A percentile compares a stretch with the other conserved stretches of the same genome.
phyloP scores from a whole-genome alignment of 768 basidiomycete species.

The Collybia mongolica region DNA sequence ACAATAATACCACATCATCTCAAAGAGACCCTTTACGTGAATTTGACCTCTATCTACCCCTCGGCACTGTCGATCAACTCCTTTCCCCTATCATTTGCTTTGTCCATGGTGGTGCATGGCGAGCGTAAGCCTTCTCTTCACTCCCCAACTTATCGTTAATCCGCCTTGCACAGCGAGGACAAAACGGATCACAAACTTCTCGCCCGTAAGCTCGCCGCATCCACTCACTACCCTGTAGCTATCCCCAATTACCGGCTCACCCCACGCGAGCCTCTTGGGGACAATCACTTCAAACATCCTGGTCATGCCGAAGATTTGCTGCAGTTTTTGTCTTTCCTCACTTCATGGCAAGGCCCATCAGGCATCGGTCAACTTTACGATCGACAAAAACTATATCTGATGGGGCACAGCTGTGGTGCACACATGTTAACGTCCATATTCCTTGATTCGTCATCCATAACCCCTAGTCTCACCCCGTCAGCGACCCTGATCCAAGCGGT shows the following conservation, averaged over 20 bases:
- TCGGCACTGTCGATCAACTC: neutral
- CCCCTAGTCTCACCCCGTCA: conserved; percentile 46
- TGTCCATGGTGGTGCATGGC: conserved; percentile 86
- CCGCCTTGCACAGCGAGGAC: conserved; percentile 54
- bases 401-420: conserved; percentile 82
- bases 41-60: conserved; percentile 57
- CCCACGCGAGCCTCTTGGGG: conserved; percentile 31
- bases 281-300: conserved; percentile 57
- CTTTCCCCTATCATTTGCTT: conserved; percentile 51
- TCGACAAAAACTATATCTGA: conserved; percentile 46
- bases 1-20: conserved; percentile 22
- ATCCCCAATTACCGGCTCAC: conserved; percentile 83
- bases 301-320: conserved; percentile 68
- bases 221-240: conserved; percentile 56
- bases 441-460: conserved; percentile 45
- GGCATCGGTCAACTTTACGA: conserved; percentile 29
- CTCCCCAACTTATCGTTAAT: too few relatives aligned
- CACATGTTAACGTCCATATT: conserved; percentile 78
- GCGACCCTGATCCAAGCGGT: conserved; percentile 39
- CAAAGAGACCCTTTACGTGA: conserved; percentile 32
- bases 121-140: conserved; percentile 46
- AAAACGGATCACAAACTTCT: conserved; percentile 58
- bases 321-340: conserved; percentile 57
- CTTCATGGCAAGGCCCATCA: conserved; percentile 40
- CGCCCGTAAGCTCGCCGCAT: conserved; percentile 49